A percentile compares a stretch with the other conserved stretches of the same genome.
Evolutionary conservation across 2,329 filamentous ascomycete species (phyloP).

Genomic region (Davidsoniella neocaledoniae): DNA sequence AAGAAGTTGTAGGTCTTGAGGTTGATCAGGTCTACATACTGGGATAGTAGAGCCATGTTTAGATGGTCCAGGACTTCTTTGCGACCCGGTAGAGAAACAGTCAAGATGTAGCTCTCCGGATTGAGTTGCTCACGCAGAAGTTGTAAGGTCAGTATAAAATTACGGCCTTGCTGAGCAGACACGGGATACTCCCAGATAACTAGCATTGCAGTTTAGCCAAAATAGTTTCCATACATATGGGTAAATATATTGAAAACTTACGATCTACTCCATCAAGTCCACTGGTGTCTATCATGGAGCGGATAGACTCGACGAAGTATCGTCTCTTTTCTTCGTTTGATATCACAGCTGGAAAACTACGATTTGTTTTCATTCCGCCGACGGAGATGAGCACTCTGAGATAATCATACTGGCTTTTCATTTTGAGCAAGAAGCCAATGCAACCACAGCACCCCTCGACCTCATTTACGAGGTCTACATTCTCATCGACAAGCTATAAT

Average conservation of each 20-base stretch:
- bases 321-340: background rate
- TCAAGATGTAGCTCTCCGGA: conserved; percentile 1
- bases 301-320: background rate
- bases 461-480: background rate
- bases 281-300: background rate
- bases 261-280: conserved; percentile 8
- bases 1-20: conserved; percentile 2
- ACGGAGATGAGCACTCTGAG: conserved; percentile 5
- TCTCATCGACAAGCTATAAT: background rate
- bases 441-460: background rate
- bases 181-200: conserved; percentile 4
- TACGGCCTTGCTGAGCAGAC: background rate
- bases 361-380: background rate
- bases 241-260: background rate
- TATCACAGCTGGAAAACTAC: background rate
- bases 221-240: background rate
- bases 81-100: background rate
- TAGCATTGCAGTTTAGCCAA: background rate
- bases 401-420: conserved; percentile 1
- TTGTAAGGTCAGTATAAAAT: conserved; percentile 1
- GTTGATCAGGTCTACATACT: conserved; percentile 1
- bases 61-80: background rate
- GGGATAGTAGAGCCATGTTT: background rate
- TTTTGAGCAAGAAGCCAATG: background rate
- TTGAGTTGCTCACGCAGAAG: background rate